phyloP scores from a whole-genome alignment of 1,139 yeast genomes.

The Pichia sp. region DNA sequence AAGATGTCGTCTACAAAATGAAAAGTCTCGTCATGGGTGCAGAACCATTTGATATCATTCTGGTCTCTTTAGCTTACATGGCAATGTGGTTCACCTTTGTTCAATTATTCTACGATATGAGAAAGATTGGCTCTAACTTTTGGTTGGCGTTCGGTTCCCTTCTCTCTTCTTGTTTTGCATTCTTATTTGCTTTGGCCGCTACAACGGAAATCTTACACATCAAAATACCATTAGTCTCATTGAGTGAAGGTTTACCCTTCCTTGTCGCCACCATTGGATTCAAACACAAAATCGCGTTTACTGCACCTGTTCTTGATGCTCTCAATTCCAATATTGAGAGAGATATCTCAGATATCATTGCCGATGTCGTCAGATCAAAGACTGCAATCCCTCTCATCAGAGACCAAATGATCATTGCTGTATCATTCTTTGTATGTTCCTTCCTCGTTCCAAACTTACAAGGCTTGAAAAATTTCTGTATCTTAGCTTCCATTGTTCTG shows the following conservation, averaged over 20 bases:
- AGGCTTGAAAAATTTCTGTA: conserved; percentile 81
- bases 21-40: conserved; percentile 60
- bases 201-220: conserved; percentile 47
- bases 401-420: conserved; percentile 72
- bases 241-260: conserved; percentile 92
- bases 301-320: conserved; percentile 51
- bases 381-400: conserved; percentile 61
- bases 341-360: conserved; percentile 41
- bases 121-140: conserved; percentile 70
- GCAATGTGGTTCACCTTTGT: conserved; percentile 88
- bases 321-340: conserved; percentile 31
- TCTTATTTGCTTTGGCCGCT: conserved; percentile 71
- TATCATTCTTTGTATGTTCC: conserved; percentile 62
- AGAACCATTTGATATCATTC: conserved; percentile 77
- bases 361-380: conserved; percentile 58
- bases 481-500: conserved; percentile 67
- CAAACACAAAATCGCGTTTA: conserved; percentile 75
- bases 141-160: conserved; percentile 86
- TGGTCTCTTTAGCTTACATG: conserved; percentile 74
- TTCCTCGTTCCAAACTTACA: conserved; percentile 63
- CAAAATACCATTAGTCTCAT: conserved; percentile 63
- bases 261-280: conserved; percentile 91
- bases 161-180: conserved; percentile 77
- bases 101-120: conserved; percentile 77
- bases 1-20: conserved; percentile 39